Evolutionary conservation across 768 basidiomycete species (phyloP).

Genomic region (Hebeloma cylindrosporum): DNA sequence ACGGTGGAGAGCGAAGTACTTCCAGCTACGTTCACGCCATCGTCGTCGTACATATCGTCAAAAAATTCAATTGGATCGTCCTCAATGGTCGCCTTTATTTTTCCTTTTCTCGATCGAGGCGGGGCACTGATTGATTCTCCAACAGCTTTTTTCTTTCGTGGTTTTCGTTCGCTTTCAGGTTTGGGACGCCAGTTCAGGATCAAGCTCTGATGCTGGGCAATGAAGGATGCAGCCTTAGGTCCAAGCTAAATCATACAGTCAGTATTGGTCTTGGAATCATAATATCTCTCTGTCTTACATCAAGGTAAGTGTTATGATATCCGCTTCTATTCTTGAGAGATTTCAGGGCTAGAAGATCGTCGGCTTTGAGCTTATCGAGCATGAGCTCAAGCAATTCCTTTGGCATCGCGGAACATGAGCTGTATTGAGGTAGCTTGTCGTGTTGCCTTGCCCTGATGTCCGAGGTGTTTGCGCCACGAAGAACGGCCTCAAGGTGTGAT

Average conservation of each 20-base stretch:
- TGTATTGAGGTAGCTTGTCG: constrained; percentile 50
- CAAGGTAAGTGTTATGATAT: constrained; percentile 52
- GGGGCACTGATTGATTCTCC: constrained; percentile 22
- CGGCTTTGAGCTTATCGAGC: constrained; percentile 53
- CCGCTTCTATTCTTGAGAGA: constrained; percentile 45
- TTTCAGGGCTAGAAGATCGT: constrained; percentile 48
- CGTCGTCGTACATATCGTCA: constrained; percentile 24
- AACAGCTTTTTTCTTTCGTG: constrained; percentile 21
- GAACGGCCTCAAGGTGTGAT: constrained; percentile 56
- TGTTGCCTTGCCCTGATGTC: constrained; percentile 48
- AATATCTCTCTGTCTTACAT: constrained; percentile 38
- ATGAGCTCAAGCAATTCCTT: constrained; percentile 63
- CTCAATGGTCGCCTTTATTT: constrained; percentile 24
- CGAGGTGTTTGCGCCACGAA: constrained; percentile 59
- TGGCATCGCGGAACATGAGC: constrained; percentile 49
- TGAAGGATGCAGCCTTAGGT: constrained; percentile 27
- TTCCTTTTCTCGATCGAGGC: constrained; percentile 26
- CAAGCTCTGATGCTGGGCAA: constrained; percentile 24
- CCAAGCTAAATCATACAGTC: constrained; percentile 32
- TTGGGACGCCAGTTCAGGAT: constrained; percentile 35
- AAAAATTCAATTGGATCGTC: constrained; percentile 37
- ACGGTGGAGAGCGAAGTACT: neutral
- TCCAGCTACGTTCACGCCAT: constrained; percentile 5
- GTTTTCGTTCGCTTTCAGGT: constrained; percentile 22
- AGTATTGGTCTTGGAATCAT: neutral